phyloP scores from a whole-genome alignment of 108 stramenopile genomes.

The Skeletonema potamos region DNA sequence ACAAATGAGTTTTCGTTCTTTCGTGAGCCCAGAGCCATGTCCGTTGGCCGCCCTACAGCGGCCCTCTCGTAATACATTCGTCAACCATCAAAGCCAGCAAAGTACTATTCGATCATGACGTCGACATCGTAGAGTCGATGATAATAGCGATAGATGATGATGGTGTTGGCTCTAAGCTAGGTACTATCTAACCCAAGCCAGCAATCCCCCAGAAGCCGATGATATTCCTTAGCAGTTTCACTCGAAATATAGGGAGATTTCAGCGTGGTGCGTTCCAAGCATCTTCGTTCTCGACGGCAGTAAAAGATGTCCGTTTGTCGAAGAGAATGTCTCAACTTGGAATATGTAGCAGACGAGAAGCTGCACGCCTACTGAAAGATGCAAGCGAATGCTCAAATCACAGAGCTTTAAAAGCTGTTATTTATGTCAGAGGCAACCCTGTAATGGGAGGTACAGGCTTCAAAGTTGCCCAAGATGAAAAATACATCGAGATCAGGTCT shows the following conservation, averaged over 20 bases:
- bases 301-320: slow-evolving; percentile 53
- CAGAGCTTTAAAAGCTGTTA: slow-evolving; percentile 11
- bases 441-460: slow-evolving; percentile 40
- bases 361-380: slow-evolving; percentile 57
- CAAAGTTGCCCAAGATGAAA: slow-evolving; percentile 47
- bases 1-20: no score
- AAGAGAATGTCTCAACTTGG: slow-evolving; percentile 77
- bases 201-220: background rate
- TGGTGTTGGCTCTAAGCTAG: no score
- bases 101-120: no score
- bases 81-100: no score
- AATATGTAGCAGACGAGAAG: slow-evolving; percentile 74
- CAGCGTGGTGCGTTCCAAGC: background rate
- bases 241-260: background rate
- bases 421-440: slow-evolving; percentile 44
- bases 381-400: slow-evolving; percentile 27
- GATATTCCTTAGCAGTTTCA: background rate
- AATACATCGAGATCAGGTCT: slow-evolving; percentile 28
- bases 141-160: no score
- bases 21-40: no score
- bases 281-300: background rate
- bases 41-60: no score
- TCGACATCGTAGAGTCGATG: no score
- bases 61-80: no score
- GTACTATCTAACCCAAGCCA: no score